These are phyloP conservation scores for Penicillium hordei DNA, from an alignment of 2,329 filamentous ascomycete species.

Conservation along the genomic window DNA sequence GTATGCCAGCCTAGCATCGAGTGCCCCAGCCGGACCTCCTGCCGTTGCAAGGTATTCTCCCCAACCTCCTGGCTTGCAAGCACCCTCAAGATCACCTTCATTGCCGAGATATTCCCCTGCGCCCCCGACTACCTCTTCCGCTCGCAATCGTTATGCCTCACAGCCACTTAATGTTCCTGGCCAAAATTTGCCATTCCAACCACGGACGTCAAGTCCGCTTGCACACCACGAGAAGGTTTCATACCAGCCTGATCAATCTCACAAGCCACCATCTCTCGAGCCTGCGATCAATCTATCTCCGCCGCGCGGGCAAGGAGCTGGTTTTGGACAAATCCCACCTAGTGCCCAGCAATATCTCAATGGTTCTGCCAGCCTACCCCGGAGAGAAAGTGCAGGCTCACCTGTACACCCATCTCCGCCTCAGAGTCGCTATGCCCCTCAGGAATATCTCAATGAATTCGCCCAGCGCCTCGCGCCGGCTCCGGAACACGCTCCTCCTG, in stretches of 20 bases:
- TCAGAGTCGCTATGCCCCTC: constrained; percentile 35
- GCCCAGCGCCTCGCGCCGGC: constrained; percentile 31
- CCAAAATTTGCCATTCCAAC: constrained; percentile 55
- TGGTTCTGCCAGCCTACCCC: constrained; percentile 2
- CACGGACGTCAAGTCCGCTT: constrained; percentile 64
- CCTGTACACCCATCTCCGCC: constrained; percentile 26
- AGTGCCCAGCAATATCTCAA: constrained; percentile 14
- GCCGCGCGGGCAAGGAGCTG: constrained; percentile 23
- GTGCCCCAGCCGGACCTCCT: constrained; percentile 31
- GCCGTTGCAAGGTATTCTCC: constrained; percentile 45
- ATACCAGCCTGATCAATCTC: constrained; percentile 30
- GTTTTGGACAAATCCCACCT: constrained; percentile 20
- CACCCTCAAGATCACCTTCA: constrained; percentile 37
- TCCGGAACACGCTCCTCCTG: constrained; percentile 13
- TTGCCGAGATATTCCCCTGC: constrained; percentile 48
- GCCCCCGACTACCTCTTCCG: constrained; percentile 38
- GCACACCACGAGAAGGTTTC: constrained; percentile 51
- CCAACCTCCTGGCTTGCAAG: constrained; percentile 36
- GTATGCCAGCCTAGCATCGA: constrained; percentile 31
- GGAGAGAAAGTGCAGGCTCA: constrained; percentile 10
- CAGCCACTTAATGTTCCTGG: constrained; percentile 34
- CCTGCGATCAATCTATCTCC: constrained; percentile 26
- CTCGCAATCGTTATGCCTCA: constrained; percentile 42
- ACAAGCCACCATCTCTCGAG: constrained; percentile 27
- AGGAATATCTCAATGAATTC: constrained; percentile 34